Evolutionary conservation across 345 rosid genomes (phyloP).

Genomic region (Triadica sebifera): DNA sequence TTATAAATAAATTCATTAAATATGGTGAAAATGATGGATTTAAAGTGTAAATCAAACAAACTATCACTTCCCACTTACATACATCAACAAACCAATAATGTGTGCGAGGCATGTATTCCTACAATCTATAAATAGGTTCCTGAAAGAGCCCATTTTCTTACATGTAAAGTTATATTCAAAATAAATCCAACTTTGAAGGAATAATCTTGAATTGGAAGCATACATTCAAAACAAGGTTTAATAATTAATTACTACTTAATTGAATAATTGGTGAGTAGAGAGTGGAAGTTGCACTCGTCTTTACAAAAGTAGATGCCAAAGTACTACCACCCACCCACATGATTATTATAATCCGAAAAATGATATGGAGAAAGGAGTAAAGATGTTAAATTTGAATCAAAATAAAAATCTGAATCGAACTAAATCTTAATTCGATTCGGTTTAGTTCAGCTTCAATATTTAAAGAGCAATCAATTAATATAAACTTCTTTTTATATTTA

Average conservation of each 20-base stretch:
- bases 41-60: background rate
- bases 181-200: background rate
- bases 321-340: background rate
- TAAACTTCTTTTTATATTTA: too few relatives aligned
- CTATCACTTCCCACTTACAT: background rate
- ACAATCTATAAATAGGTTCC: background rate
- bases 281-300: conserved; percentile 1
- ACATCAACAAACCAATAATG: background rate
- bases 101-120: background rate
- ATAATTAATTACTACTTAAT: background rate
- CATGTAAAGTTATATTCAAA: background rate
- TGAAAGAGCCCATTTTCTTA: background rate
- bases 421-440: too few relatives aligned
- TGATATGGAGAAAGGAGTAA: too few relatives aligned
- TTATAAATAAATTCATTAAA: too few relatives aligned
- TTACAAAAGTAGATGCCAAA: background rate
- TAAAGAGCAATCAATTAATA: too few relatives aligned
- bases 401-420: too few relatives aligned
- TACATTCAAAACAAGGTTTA: background rate
- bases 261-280: background rate
- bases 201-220: conserved; percentile 5
- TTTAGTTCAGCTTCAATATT: too few relatives aligned
- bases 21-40: background rate
- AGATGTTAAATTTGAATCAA: too few relatives aligned
- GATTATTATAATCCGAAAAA: too few relatives aligned